Evolutionary conservation across 345 rosid genomes (phyloP), one percentile per base, ranked within the genome.

Genomic region (Erucastrum elatum): DNA sequence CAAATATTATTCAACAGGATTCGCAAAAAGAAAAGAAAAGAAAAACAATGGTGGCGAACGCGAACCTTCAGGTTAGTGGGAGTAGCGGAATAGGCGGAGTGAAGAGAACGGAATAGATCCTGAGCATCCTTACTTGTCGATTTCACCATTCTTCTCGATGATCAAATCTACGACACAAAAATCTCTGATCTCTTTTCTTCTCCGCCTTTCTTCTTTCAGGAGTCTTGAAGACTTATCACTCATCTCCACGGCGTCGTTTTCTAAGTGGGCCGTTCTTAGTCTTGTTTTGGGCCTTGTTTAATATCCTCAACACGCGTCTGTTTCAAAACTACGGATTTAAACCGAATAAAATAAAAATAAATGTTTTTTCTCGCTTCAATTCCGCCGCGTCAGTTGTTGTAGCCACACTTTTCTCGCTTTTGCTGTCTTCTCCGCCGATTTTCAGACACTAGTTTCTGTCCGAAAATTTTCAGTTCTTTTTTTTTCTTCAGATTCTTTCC

Each of bases 51-150:
- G 77, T 51, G 31, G 31, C 31, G 31, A 29, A 29, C 31, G 56
- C 70, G 77, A 44, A 86, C 94, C 93, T 90, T 91, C 68, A 91
- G 91, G 80, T 71, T 82, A 15, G 83, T 86, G n/a, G 94, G 94
- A 68, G 94, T 91, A 71, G 94, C 90, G 30, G 84, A 80, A 71
- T 91, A 91, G 73, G 97, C 93, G 27, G 97, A 85, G 21, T 88
- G 89, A 73, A 91, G 97, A 60, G 94, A 88, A 0, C 80, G 88
- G 66, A 90, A 84, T 2, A 91, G 91, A 53, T 91, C 93, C 66
- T 85, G 91, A 53, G 97, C 91, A 33, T 90, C 94, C 71, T 82
- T 91, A 75, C 85, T 76, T 0, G 90, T 85, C 13, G 93, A 83
- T 85, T 87, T 85, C 83, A 71, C 94, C 97, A 91, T 91, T 80